Evolutionary conservation across 163 green algal species (phyloP).

Genomic region (Coccomyxa subellipsoidea): DNA sequence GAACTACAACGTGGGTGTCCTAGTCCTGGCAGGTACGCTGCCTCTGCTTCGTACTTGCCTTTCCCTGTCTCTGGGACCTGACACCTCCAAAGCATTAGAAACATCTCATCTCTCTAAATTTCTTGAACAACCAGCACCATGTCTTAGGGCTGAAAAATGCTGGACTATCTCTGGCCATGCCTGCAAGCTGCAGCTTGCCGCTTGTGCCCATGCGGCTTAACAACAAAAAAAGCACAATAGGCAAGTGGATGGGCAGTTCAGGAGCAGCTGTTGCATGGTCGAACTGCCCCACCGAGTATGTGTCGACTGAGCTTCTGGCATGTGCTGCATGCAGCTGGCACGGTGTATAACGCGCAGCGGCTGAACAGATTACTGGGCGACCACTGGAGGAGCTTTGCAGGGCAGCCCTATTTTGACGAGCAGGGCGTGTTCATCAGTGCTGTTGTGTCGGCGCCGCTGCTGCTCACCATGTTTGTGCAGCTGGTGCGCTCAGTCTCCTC

Average conservation of each 20-base stretch:
- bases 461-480: slow-evolving; percentile 68
- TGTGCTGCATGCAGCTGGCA: slow-evolving; percentile 28
- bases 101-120: too few species aligned
- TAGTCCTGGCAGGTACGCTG: slow-evolving; percentile 22
- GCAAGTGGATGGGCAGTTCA: background rate
- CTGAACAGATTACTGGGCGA: slow-evolving; percentile 56
- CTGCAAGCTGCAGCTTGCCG: background rate
- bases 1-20: slow-evolving; percentile 29
- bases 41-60: background rate
- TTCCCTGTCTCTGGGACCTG: too few species aligned
- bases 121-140: too few species aligned
- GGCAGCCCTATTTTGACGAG: slow-evolving; percentile 79
- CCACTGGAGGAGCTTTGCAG: slow-evolving; percentile 68
- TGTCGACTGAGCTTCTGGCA: background rate
- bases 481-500: slow-evolving; percentile 45
- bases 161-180: background rate
- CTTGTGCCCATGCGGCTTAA: too few species aligned
- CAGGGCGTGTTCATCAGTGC: slow-evolving; percentile 66
- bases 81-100: too few species aligned
- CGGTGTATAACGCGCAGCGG: slow-evolving; percentile 62
- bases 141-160: too few species aligned
- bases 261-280: background rate
- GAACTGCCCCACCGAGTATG: too few species aligned
- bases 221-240: background rate
- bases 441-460: slow-evolving; percentile 66